Evolutionary conservation across 306 rosid genomes (phyloP).

Genomic region (Cicer judaicum): DNA sequence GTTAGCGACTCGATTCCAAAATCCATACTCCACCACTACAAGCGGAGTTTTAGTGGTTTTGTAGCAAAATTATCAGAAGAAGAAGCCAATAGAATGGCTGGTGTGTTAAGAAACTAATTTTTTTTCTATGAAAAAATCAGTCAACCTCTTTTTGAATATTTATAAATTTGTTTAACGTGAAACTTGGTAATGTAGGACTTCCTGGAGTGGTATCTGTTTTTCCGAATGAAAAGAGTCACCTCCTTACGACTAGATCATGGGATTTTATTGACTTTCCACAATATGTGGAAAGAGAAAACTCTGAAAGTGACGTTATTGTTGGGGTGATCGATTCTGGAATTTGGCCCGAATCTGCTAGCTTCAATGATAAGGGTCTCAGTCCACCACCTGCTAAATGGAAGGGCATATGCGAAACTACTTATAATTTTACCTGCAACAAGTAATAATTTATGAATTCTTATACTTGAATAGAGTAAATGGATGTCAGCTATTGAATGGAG

Average conservation of each 20-base stretch:
- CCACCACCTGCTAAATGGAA: constrained; percentile 70
- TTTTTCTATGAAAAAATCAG: not conserved
- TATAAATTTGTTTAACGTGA: not conserved
- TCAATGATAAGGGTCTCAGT: constrained; percentile 49
- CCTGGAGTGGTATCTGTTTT: constrained; percentile 62
- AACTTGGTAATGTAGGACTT: constrained; percentile 40
- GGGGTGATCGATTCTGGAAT: constrained; percentile 58
- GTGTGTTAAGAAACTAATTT: constrained; percentile 21
- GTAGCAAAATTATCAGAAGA: constrained; percentile 45
- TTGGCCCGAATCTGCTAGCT: constrained; percentile 65
- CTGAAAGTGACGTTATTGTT: constrained; percentile 52
- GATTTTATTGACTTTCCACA: constrained; percentile 59
- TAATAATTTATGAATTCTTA: not conserved
- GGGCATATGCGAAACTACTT: constrained; percentile 50
- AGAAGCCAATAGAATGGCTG: constrained; percentile 51
- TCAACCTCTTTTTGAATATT: not conserved
- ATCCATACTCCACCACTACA: constrained; percentile 47
- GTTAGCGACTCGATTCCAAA: not conserved
- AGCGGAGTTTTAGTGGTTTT: constrained; percentile 58
- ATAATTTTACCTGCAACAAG: constrained; percentile 58
- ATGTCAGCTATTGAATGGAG: no score
- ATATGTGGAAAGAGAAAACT: constrained; percentile 16
- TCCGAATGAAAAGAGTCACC: constrained; percentile 41
- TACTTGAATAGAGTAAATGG: no score
- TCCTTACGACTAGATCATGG: constrained; percentile 65